phyloP scores from a whole-genome alignment of 805 yeast species.

The Candida schatavii region DNA sequence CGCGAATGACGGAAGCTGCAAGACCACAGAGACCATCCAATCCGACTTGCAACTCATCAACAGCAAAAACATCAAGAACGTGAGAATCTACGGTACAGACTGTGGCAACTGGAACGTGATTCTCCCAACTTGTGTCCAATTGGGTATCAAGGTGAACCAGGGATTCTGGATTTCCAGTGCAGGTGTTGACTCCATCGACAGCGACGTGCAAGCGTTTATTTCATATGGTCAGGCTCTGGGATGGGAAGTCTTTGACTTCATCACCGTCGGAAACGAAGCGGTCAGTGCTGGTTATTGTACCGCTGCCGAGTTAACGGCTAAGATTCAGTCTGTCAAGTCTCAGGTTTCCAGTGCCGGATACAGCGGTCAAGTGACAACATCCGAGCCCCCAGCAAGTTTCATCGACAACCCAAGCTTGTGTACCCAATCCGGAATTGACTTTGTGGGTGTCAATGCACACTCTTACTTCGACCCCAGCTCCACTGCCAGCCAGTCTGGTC shows the following conservation, averaged over 20 bases:
- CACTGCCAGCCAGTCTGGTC: conserved; percentile 67
- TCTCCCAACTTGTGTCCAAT: conserved; percentile 51
- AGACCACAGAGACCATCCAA: conserved; percentile 49
- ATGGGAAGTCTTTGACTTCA: conserved; percentile 73
- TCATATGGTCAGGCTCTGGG: conserved; percentile 43
- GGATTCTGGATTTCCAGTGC: conserved; percentile 74
- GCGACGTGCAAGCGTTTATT: conserved; percentile 52
- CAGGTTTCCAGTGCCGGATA: conserved; percentile 67
- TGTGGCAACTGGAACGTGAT: conserved; percentile 68
- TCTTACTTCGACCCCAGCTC: conserved; percentile 71
- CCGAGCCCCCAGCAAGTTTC: conserved; percentile 85
- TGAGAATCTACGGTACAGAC: conserved; percentile 86
- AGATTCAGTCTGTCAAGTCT: conserved; percentile 62
- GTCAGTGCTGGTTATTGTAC: conserved; percentile 60
- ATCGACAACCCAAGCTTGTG: conserved; percentile 66
- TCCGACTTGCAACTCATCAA: conserved; percentile 58
- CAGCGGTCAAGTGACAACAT: conserved; percentile 71
- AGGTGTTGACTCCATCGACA: conserved; percentile 72
- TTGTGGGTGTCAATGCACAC: conserved; percentile 84
- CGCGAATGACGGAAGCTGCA: conserved; percentile 65
- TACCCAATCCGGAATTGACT: conserved; percentile 65
- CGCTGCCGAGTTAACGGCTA: conserved; percentile 58
- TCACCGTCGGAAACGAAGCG: conserved; percentile 90
- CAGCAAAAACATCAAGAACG: conserved; percentile 57
- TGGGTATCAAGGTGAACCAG: conserved; percentile 76